Conservation (phyloP, 495 filamentous ascomycete genomes). For the Trichoderma reesei region DNA sequence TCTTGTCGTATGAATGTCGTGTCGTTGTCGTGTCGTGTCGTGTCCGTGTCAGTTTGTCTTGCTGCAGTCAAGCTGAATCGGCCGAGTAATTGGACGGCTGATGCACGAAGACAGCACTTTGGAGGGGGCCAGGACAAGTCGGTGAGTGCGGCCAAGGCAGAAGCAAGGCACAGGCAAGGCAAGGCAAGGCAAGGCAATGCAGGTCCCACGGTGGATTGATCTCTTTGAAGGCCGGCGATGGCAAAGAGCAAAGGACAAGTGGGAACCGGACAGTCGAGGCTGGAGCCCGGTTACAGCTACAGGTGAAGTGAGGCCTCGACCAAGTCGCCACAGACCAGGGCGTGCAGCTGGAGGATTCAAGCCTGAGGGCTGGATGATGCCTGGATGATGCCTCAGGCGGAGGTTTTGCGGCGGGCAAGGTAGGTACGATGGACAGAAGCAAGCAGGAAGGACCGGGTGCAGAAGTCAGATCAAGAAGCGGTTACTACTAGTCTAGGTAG, state of each 20-base stretch:
- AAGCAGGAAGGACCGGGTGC: neutral
- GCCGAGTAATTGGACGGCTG: neutral
- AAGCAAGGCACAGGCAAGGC: too few relatives aligned
- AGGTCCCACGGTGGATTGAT: neutral
- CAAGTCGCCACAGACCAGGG: neutral
- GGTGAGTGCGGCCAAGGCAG: neutral
- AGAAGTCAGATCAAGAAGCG: too few relatives aligned
- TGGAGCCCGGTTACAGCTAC: neutral
- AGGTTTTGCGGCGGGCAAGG: neutral
- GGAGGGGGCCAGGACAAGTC: neutral
- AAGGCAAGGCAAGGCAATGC: too few relatives aligned
- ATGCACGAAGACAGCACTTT: neutral
- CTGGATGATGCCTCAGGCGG: neutral
- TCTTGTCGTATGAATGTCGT: neutral
- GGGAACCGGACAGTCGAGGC: neutral
- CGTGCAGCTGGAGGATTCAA: neutral
- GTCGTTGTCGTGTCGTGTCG: neutral
- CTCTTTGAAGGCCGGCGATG: neutral
- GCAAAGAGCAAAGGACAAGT: neutral
- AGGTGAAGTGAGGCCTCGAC: too few relatives aligned
- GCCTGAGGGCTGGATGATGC: too few relatives aligned
- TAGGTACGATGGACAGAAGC: neutral
- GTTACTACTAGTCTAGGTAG: too few relatives aligned
- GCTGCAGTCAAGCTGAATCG: neutral
- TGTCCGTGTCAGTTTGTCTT: neutral